Base-by-base conservation (phyloP, 2,329 filamentous ascomycete species). In the Talaromyces sp. region DNA sequence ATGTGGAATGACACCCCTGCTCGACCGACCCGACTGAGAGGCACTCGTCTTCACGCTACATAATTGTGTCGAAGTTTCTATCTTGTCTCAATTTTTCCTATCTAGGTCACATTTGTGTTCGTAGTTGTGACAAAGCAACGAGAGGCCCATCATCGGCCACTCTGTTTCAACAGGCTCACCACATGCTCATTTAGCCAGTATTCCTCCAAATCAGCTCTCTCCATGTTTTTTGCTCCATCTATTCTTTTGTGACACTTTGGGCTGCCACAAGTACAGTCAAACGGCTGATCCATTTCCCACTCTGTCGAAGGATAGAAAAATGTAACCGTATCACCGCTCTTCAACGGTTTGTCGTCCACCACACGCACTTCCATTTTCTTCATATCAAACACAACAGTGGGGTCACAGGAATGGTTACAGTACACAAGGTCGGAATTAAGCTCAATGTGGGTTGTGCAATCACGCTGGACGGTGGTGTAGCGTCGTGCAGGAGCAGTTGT, bases 381-480 rank as follows among this genome's bases (percentile, higher is more conserved):
- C 70, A 83, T 82, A 65, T 85, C 81, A 65, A 85, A 83, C 56
- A 82, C 76, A 14, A 85, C 63, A 3, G 77, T 77, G 0, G 83
- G 83, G 11, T 68, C 70, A 69, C 81, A 85, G 2, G 78, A 81
- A 70, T 85, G 83, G 71, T 85, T 85, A 73, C 81, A 78, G 70
- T 78, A 85, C 26, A 84, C 77, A 11, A 85, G 73, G 64, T 83
- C 83, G 61, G 76, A 80, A 70, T 84, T 83, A 5, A 84, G 76
- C 65, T 85, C 82, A 65, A 85, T 81, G 69, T 85, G 82, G 0
- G 75, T 72, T 58, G 76, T 74, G 24, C 69, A 69, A 1, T 75
- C 76, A 1, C 78, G 79, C 65, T 85, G 82, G 2, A 85, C 83
- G 3, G 78, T 80, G 1, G 77, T 77, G 73, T 82, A 84, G 78